Base-by-base conservation (phyloP, 305 asterid species). In the Rubia balearica region DNA sequence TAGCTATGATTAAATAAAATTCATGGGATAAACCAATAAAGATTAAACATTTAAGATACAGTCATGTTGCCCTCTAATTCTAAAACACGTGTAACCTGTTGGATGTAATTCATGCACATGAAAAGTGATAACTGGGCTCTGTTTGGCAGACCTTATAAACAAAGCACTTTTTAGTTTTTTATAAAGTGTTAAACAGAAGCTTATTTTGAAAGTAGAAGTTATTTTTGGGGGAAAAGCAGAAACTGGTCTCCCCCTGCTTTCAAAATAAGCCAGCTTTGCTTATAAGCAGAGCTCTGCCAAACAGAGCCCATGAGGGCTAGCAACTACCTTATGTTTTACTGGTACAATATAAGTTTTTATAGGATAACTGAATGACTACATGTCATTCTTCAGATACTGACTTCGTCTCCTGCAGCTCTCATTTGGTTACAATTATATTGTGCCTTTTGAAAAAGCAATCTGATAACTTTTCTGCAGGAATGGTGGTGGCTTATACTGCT, bases 401-500 rank as follows among this genome's bases (percentile, higher is more conserved):
- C 40, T 16, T 38, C 36, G 36, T 9, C 8, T 43, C n/a, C 7
- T 24, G 2, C 13, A 21, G 6, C 24, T 21, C 60, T 19, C 10
- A 22, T 56, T 36, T 21, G 42, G 33, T 61, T 53, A 24, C 33
- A 36, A 65, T 65, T 65, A 36, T 68, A 56, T 49, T 59, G 61
- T 36, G 63, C 56, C 69, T 61, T 67, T 78, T 70, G 61, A 71
- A 27, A 0, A 46, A 38, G 76, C n/a, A 61, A 72, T 61, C 75
- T 33, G 13, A 64, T 76, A 45, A 57, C 46, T 10, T 8, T 62
- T 69, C 38, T 83, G 83, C 91, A 89, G 98, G 98, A 69, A 82
- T 93, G 42, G 11, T 80, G 61, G 97, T 89, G 22, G 96, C 96
- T 51, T 86, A 80, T 79, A 41, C 84, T 73, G 94, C 96, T 81